These are phyloP conservation scores for Fusarium chaquense DNA, from an alignment of 2,329 filamentous ascomycete species.

Conservation along the genomic window DNA sequence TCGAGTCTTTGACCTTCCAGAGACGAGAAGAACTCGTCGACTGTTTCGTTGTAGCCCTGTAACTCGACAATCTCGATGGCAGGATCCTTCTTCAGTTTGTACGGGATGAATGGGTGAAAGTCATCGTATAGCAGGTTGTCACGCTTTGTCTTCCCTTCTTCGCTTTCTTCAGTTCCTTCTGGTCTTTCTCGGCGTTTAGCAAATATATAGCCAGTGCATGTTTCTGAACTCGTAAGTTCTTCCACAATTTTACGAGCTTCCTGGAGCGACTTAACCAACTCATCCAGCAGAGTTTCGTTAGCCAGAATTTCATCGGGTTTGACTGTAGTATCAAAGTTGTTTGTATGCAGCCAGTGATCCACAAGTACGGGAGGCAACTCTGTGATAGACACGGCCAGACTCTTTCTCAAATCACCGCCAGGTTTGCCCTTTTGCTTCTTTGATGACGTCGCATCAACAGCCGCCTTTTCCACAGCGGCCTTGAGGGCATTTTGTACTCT, in stretches of 20 bases:
- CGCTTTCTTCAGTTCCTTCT: constrained; percentile 47
- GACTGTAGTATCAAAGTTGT: constrained; percentile 75
- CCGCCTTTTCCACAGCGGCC: constrained; percentile 71
- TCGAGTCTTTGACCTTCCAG: constrained; percentile 94
- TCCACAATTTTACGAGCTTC: constrained; percentile 78
- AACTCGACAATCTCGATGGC: constrained; percentile 78
- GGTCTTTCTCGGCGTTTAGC: constrained; percentile 68
- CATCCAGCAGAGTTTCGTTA: constrained; percentile 72
- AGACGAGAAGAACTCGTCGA: constrained; percentile 97
- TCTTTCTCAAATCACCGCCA: constrained; percentile 81
- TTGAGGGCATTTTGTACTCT: constrained; percentile 77
- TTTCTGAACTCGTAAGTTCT: constrained; percentile 73
- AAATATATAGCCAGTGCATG: constrained; percentile 86
- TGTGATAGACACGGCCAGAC: constrained; percentile 84
- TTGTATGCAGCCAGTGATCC: constrained; percentile 82
- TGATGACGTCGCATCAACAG: constrained; percentile 55
- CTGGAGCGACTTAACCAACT: constrained; percentile 75
- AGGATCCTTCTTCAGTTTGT: constrained; percentile 78
- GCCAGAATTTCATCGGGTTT: constrained; percentile 78
- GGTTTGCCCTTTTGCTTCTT: constrained; percentile 81
- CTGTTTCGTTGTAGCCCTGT: constrained; percentile 89
- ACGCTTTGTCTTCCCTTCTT: constrained; percentile 54
- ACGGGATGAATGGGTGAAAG: constrained; percentile 91
- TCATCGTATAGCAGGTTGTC: constrained; percentile 83
- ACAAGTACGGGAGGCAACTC: constrained; percentile 90